These are phyloP conservation scores for Bruguiera parviflora DNA, from an alignment of 345 rosid species.

Conservation along the genomic window DNA sequence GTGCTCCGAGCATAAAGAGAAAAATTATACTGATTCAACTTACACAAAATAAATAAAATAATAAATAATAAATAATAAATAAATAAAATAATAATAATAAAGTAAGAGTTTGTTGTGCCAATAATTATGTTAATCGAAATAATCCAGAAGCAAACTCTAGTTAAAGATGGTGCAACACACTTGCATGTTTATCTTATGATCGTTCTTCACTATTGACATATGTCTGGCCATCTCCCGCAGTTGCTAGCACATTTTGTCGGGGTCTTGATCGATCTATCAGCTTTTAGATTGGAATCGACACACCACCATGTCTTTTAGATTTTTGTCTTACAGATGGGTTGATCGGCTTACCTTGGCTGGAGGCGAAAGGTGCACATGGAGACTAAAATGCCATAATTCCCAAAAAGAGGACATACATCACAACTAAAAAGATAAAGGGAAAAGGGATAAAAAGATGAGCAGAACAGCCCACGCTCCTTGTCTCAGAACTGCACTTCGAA, in stretches of 20 bases:
- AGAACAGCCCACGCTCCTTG: slow-evolving; percentile 49
- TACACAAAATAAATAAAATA: too few relatives aligned
- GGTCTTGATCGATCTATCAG: background rate
- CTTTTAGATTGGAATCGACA: too few relatives aligned
- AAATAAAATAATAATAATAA: too few relatives aligned
- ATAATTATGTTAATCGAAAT: too few relatives aligned
- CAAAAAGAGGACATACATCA: slow-evolving; percentile 27
- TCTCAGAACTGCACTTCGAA: slow-evolving; percentile 28
- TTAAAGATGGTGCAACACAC: too few relatives aligned
- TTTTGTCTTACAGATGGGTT: slow-evolving; percentile 40
- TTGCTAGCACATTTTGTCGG: background rate
- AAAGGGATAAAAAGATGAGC: slow-evolving; percentile 22
- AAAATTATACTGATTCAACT: too few relatives aligned
- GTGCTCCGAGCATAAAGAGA: too few relatives aligned
- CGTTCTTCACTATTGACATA: too few relatives aligned
- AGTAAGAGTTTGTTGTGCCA: too few relatives aligned
- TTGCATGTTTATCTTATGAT: too few relatives aligned
- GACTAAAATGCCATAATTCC: slow-evolving; percentile 41
- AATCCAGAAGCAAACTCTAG: too few relatives aligned
- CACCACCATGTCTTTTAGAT: slow-evolving; percentile 15
- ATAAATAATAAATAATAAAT: too few relatives aligned
- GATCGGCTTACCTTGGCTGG: slow-evolving; percentile 32
- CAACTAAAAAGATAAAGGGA: slow-evolving; percentile 36
- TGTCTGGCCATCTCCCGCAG: background rate
- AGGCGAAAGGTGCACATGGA: slow-evolving; percentile 40